A percentile compares a stretch with the other conserved stretches of the same genome.
Evolutionary conservation across 345 rosid genomes (phyloP).

Genomic region (Syzygium oleosum): DNA sequence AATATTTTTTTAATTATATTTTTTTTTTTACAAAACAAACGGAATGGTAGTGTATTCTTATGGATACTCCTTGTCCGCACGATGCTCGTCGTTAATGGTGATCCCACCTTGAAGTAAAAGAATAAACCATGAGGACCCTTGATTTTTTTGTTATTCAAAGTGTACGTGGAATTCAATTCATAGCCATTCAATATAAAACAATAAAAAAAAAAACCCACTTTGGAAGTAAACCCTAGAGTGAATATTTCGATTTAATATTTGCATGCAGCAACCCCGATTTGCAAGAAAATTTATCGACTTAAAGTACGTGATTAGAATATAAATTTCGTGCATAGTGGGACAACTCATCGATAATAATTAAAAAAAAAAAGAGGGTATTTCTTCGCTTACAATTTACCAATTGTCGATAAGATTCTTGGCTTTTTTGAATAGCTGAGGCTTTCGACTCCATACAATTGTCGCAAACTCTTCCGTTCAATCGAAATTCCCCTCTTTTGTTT

Average conservation of each 20-base stretch:
- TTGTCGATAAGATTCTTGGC: not conserved
- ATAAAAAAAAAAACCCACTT: not conserved
- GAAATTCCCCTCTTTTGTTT: not conserved
- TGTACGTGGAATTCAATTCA: not conserved
- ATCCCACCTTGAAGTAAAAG: not conserved
- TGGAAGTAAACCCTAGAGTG: not conserved
- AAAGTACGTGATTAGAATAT: not conserved
- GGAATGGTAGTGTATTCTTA: not conserved
- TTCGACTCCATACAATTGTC: not conserved
- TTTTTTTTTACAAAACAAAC: not conserved
- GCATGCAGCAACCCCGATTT: not conserved
- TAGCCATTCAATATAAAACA: not conserved
- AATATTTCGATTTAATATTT: not conserved
- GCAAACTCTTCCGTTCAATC: not conserved
- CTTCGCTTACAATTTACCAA: not conserved
- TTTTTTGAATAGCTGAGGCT: not conserved
- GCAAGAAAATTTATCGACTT: not conserved
- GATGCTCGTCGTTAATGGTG: not conserved
- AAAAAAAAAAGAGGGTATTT: not conserved
- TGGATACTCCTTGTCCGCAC: not conserved
- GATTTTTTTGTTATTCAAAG: not conserved
- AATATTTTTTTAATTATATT: no score
- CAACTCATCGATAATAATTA: not conserved
- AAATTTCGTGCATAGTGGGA: not conserved
- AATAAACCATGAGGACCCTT: not conserved